Evolutionary conservation across 1,139 yeast genomes (phyloP).

Genomic region (Hemisphaericaspora xylanilytica): DNA sequence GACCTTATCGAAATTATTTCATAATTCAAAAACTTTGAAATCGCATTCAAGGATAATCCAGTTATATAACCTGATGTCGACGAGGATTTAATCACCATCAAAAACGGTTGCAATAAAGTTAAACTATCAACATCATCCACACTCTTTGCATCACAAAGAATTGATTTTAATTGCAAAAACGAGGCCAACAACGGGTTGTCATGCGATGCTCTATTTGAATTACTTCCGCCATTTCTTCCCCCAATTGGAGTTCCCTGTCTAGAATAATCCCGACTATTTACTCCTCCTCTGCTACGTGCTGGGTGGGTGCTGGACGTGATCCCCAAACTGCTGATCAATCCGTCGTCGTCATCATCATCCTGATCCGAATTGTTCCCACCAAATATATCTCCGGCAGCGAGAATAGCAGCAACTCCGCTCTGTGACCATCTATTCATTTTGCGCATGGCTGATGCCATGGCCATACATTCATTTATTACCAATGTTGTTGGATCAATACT

Average conservation of each 20-base stretch:
- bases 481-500: conserved; percentile 79
- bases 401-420: conserved; percentile 84
- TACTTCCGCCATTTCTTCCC: conserved; percentile 9
- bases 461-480: conserved; percentile 84
- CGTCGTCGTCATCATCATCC: conserved; percentile 30
- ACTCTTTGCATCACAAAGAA: conserved; percentile 56
- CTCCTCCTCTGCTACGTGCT: neutral
- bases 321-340: conserved; percentile 27
- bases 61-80: conserved; percentile 87
- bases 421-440: conserved; percentile 79
- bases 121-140: conserved; percentile 64
- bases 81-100: conserved; percentile 81
- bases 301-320: conserved; percentile 19
- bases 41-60: conserved; percentile 71
- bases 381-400: conserved; percentile 57
- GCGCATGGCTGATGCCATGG: conserved; percentile 87
- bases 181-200: conserved; percentile 74
- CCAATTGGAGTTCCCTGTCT: neutral
- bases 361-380: conserved; percentile 17
- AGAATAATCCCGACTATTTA: neutral
- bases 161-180: conserved; percentile 73
- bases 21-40: conserved; percentile 68
- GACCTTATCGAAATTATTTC: conserved; percentile 48
- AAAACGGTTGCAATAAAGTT: conserved; percentile 80
- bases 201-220: conserved; percentile 8